These are phyloP conservation scores for Venturia oleaginea DNA, from an alignment of 2,329 filamentous ascomycete genomes.

Conservation along the genomic window DNA sequence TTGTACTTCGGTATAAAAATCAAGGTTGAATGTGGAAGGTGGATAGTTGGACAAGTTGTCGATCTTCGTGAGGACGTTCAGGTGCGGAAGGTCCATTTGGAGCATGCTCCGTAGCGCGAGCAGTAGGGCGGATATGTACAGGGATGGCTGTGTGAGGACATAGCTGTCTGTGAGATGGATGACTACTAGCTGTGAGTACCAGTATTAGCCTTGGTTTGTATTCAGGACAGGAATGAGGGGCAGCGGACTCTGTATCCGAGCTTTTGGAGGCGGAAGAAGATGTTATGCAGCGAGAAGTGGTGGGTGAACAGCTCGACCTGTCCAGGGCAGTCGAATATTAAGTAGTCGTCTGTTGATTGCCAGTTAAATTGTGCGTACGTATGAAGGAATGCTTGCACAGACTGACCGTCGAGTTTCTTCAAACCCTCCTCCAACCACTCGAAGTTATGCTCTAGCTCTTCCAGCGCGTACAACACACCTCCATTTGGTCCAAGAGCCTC, in stretches of 20 bases:
- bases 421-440: slow-evolving; percentile 83
- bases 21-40: slow-evolving; percentile 84
- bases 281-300: slow-evolving; percentile 81
- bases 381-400: neutral
- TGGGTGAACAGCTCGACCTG: slow-evolving; percentile 97
- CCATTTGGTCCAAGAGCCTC: slow-evolving; percentile 87
- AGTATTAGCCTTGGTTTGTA: slow-evolving; percentile 6
- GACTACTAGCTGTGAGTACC: slow-evolving; percentile 63
- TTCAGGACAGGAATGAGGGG: slow-evolving; percentile 16
- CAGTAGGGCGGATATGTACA: slow-evolving; percentile 90
- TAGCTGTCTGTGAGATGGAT: slow-evolving; percentile 92
- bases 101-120: slow-evolving; percentile 93
- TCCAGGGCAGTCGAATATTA: slow-evolving; percentile 92
- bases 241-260: slow-evolving; percentile 75
- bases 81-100: slow-evolving; percentile 90
- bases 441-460: slow-evolving; percentile 88
- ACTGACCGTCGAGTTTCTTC: slow-evolving; percentile 57
- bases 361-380: slow-evolving; percentile 13
- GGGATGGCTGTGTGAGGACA: slow-evolving; percentile 81
- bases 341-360: slow-evolving; percentile 62
- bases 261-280: slow-evolving; percentile 86
- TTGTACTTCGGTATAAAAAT: slow-evolving; percentile 96
- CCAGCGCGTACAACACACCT: slow-evolving; percentile 82
- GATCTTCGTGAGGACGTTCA: slow-evolving; percentile 96
- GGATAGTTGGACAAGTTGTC: slow-evolving; percentile 84